phyloP scores from a whole-genome alignment of 331 rosid genomes.

The Pyrus hybrid region DNA sequence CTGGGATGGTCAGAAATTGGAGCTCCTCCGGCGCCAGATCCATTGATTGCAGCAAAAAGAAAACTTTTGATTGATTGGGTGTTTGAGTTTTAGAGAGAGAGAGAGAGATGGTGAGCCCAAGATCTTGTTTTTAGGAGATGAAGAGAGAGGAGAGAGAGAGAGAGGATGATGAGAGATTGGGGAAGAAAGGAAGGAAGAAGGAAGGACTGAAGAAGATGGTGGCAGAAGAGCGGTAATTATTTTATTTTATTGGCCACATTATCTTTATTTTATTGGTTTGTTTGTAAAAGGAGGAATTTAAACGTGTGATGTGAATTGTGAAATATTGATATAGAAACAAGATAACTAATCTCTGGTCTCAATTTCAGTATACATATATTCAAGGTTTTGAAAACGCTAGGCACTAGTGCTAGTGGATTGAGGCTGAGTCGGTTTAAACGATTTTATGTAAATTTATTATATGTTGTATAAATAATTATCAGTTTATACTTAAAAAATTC shows the following conservation, averaged over 20 bases:
- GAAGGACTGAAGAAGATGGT: not conserved
- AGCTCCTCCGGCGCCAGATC: constrained; percentile 95
- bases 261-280: too few relatives aligned
- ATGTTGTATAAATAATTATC: too few relatives aligned
- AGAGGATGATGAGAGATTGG: not conserved
- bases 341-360: too few relatives aligned
- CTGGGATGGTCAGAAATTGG: constrained; percentile 48
- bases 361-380: too few relatives aligned
- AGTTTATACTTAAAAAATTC: too few relatives aligned
- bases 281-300: too few relatives aligned
- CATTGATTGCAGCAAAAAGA: constrained; percentile 23
- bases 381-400: too few relatives aligned
- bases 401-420: too few relatives aligned
- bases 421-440: fast-evolving
- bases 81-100: not conserved
- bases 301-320: too few relatives aligned
- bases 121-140: not conserved
- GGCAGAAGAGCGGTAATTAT: not conserved
- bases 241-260: too few relatives aligned
- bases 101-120: not conserved
- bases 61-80: not conserved
- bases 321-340: too few relatives aligned
- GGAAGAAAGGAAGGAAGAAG: not conserved
- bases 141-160: not conserved
- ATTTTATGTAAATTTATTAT: too few relatives aligned